A percentile compares a stretch with the other conserved stretches of the same genome.
Conservation (phyloP, 2,329 filamentous ascomycete species). For the Aspergillus sp. region DNA sequence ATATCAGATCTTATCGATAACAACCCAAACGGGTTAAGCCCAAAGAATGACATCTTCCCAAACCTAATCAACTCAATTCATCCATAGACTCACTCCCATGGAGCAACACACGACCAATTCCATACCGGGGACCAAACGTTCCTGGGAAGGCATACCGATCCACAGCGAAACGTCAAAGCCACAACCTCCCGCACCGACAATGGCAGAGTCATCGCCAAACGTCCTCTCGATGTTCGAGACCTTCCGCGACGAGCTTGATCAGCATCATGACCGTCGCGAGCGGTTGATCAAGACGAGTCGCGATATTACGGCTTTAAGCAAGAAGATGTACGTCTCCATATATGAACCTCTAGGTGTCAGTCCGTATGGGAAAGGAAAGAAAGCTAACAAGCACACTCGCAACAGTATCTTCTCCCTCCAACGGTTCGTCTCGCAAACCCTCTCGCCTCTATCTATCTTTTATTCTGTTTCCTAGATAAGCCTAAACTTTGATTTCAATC, state of each 20-base stretch:
- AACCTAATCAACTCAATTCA: neutral
- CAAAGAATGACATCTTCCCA: constrained; percentile 21
- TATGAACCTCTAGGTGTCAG: neutral
- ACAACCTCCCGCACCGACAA: constrained; percentile 14
- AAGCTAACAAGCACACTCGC: neutral
- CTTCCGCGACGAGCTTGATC: constrained; percentile 86
- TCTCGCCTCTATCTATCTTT: neutral
- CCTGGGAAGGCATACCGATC: constrained; percentile 43
- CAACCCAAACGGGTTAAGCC: constrained; percentile 16
- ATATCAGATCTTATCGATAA: constrained; percentile 22
- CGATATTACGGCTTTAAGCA: constrained; percentile 91
- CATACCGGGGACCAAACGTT: constrained; percentile 44
- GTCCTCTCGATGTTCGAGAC: constrained; percentile 75
- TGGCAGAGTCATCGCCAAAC: constrained; percentile 5
- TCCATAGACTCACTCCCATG: neutral
- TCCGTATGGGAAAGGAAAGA: neutral
- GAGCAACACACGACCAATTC: neutral
- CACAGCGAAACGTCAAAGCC: constrained; percentile 15
- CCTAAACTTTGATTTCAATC: neutral
- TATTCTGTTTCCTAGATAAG: constrained; percentile 29
- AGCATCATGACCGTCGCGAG: constrained; percentile 92
- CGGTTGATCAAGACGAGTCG: constrained; percentile 86
- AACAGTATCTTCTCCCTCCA: constrained; percentile 81
- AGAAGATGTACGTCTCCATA: constrained; percentile 77
- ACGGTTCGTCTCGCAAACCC: constrained; percentile 56